Conservation (phyloP, 768 basidiomycete genomes). For the Russula sp. region DNA sequence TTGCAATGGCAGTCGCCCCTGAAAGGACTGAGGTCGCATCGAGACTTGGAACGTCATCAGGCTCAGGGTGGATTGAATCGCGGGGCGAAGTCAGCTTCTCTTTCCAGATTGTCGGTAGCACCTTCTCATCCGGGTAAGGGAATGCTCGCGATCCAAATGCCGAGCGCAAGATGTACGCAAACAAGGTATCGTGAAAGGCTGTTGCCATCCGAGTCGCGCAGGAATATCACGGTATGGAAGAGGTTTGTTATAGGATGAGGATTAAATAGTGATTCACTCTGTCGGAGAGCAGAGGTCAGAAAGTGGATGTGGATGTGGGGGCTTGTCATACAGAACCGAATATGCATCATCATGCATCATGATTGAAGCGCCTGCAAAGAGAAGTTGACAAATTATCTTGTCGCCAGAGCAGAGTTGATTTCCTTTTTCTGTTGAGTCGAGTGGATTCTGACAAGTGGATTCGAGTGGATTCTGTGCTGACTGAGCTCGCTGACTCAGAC, state of each 20-base stretch:
- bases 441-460: no score
- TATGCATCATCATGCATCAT: background rate
- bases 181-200: slow-evolving; percentile 29
- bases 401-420: no score
- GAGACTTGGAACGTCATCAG: background rate
- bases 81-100: background rate
- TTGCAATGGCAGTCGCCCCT: background rate
- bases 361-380: no score
- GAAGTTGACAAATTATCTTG: no score
- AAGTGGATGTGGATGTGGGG: background rate
- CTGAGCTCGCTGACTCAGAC: background rate
- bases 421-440: no score
- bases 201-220: slow-evolving; percentile 12
- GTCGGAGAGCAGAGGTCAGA: background rate
- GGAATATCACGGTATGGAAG: background rate
- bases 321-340: background rate
- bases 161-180: slow-evolving; percentile 31
- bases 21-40: slow-evolving; percentile 8
- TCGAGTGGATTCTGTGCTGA: no score
- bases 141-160: slow-evolving; percentile 25
- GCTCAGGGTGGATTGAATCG: background rate
- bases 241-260: background rate
- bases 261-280: slow-evolving; percentile 7
- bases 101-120: slow-evolving; percentile 20
- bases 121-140: slow-evolving; percentile 23